Base-by-base conservation (phyloP, 2,329 filamentous ascomycete species). In the Rhynchosporium agropyri region DNA sequence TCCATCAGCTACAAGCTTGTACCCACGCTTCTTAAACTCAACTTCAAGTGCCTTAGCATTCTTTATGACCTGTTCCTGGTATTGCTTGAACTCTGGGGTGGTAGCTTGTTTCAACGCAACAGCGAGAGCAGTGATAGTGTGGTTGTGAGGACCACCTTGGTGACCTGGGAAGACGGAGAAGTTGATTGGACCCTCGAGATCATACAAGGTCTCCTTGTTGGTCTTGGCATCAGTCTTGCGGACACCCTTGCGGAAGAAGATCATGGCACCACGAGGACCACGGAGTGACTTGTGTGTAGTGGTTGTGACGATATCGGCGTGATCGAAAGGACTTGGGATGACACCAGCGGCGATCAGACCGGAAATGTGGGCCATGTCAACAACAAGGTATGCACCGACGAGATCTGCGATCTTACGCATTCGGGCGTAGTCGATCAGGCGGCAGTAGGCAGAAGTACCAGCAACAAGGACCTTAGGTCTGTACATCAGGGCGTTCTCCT, bases 211-310 rank as follows among this genome's bases (percentile, higher is more conserved):
- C 82, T 94, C 86, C 81, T 97, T 94, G 74, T 92, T 92, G 65
- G 90, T 88, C 85, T 97, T 97, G 79, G 90, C 82, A 76, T 98
- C 91, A 60, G 89, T 89, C 74, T 89, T 92, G 74, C 94, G 90
- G 66, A 97, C 89, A 68, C 95, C 95, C 83, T 96, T 97, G 79
- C 95, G 91, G 88, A 93, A 99, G 87, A 99, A 99, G 81, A 99
- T 99, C 95, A 99, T 99, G 76, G 95, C 95, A 75, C 95, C 95
- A 77, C 95, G 92, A 64, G 95, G 95, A 64, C 95, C 95, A 79
- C 95, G 92, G 71, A 99, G 90, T 61, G 93, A 97, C 86, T 99
- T 99, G 88, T 99, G 95, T 53, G 95, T 99, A 67, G 95, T 99
- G 67, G 95, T 99, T 67, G 95, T 99, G 72, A 99, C 95, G 63